phyloP scores from a whole-genome alignment of 192 early-diverging fungal species.

The Chytriomyces confervae region DNA sequence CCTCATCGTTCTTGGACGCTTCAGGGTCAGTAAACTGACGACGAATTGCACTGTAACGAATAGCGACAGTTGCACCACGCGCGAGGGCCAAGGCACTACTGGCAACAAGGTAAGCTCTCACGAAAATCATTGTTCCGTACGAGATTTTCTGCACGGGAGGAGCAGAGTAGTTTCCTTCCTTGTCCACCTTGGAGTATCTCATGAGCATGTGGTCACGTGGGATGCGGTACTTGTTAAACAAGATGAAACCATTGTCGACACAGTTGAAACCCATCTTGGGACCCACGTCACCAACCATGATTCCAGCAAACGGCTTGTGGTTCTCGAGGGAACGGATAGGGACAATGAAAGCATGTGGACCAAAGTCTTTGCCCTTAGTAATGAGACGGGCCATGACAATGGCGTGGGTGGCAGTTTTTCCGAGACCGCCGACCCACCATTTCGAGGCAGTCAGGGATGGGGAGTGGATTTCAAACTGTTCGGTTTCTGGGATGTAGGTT shows the following conservation, averaged over 20 bases:
- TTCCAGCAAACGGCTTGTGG: constrained; percentile 75
- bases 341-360: constrained; percentile 81
- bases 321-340: constrained; percentile 77
- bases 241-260: constrained; percentile 85
- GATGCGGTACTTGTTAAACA: constrained; percentile 81
- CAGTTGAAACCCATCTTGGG: constrained; percentile 88
- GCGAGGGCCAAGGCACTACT: constrained; percentile 46
- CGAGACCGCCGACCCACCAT: constrained; percentile 89
- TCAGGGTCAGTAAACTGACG: constrained; percentile 80
- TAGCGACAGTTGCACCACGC: constrained; percentile 77
- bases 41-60: constrained; percentile 89
- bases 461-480: constrained; percentile 86
- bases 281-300: constrained; percentile 87
- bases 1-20: constrained; percentile 43
- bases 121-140: constrained; percentile 86
- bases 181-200: constrained; percentile 73
- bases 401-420: constrained; percentile 72
- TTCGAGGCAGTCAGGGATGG: constrained; percentile 79
- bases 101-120: constrained; percentile 76
- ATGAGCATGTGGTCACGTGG: constrained; percentile 79
- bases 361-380: constrained; percentile 74
- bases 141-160: constrained; percentile 77
- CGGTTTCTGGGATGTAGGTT: constrained; percentile 78
- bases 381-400: constrained; percentile 85
- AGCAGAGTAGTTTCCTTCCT: constrained; percentile 70